phyloP scores from a whole-genome alignment of 2,329 filamentous ascomycete species.

The Calonectria crousiana region DNA sequence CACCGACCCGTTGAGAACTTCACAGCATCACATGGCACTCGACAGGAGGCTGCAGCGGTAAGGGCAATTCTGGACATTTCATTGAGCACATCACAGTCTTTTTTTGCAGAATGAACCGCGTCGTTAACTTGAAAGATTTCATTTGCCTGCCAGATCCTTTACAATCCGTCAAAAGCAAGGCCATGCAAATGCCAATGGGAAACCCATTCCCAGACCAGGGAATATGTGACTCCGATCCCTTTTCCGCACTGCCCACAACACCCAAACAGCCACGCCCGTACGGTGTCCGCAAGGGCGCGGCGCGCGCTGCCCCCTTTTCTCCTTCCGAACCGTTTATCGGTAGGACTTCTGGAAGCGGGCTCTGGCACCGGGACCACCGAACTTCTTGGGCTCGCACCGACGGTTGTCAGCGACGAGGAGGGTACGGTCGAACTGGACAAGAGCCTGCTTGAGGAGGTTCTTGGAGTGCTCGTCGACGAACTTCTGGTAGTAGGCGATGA shows the following conservation, averaged over 20 bases:
- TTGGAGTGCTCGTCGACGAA: conserved; percentile 99
- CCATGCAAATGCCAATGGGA: conserved; percentile 65
- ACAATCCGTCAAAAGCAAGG: conserved; percentile 62
- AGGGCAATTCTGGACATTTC: conserved; percentile 37
- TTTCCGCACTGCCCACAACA: conserved; percentile 47
- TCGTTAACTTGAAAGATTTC: conserved; percentile 60
- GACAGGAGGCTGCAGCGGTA: conserved; percentile 24
- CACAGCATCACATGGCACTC: conserved; percentile 8
- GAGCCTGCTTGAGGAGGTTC: conserved; percentile 98
- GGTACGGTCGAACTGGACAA: conserved; percentile 96
- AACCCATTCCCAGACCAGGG: conserved; percentile 55
- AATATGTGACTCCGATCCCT: conserved; percentile 54
- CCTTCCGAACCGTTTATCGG: conserved; percentile 75
- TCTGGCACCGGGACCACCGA: conserved; percentile 92
- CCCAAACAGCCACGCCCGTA: conserved; percentile 23
- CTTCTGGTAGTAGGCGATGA: conserved; percentile 95
- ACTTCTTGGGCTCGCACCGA: conserved; percentile 99
- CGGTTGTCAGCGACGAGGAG: conserved; percentile 99
- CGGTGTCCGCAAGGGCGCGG: conserved; percentile 12
- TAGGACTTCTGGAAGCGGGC: conserved; percentile 99
- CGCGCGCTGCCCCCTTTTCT: conserved; percentile 36
- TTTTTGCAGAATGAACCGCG: conserved; percentile 34
- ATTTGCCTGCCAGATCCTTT: conserved; percentile 65
- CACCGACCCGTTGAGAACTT: neutral
- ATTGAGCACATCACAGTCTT: conserved; percentile 41